A percentile compares a stretch with the other conserved stretches of the same genome.
phyloP scores from a whole-genome alignment of 2,329 filamentous ascomycete species.

The Phaeophleospora eucalypticola region DNA sequence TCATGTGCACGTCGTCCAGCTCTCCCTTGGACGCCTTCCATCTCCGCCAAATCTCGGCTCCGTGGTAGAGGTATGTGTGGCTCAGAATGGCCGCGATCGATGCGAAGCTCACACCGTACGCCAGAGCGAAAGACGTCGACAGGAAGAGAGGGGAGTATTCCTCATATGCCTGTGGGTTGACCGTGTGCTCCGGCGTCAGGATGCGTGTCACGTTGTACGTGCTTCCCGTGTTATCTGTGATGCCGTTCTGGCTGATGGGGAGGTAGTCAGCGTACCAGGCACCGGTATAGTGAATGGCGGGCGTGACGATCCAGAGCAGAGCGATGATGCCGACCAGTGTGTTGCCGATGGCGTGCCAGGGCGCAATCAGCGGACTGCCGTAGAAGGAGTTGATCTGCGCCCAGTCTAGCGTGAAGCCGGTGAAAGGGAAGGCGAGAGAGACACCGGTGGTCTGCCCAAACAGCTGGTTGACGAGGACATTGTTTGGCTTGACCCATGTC shows the following conservation, averaged over 20 bases:
- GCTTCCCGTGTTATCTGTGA: constrained; percentile 83
- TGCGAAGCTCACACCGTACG: constrained; percentile 81
- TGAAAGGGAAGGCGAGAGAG: constrained; percentile 35
- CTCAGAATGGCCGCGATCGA: constrained; percentile 73
- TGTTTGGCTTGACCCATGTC: constrained; percentile 80
- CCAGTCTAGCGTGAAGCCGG: constrained; percentile 87
- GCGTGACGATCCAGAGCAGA: constrained; percentile 22
- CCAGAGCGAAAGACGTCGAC: constrained; percentile 81
- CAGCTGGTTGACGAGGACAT: constrained; percentile 58
- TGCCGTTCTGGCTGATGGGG: constrained; percentile 76
- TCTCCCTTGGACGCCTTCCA: constrained; percentile 53
- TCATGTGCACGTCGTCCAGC: constrained; percentile 74
- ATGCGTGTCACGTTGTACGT: constrained; percentile 79
- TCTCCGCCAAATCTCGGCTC: constrained; percentile 74
- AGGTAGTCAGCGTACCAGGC: constrained; percentile 77
- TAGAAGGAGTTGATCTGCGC: constrained; percentile 76
- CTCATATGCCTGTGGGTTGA: constrained; percentile 70
- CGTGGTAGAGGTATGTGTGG: constrained; percentile 82
- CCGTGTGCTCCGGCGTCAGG: constrained; percentile 71
- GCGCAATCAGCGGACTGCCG: constrained; percentile 56
- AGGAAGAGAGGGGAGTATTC: constrained; percentile 79
- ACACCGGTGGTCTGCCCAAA: constrained; percentile 26
- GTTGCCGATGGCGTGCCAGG: constrained; percentile 35
- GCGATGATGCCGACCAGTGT: constrained; percentile 21
- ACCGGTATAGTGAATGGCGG: constrained; percentile 58